Evolutionary conservation across 148 eudicot genomes (phyloP).

Genomic region (Rhododendron griersonianum): DNA sequence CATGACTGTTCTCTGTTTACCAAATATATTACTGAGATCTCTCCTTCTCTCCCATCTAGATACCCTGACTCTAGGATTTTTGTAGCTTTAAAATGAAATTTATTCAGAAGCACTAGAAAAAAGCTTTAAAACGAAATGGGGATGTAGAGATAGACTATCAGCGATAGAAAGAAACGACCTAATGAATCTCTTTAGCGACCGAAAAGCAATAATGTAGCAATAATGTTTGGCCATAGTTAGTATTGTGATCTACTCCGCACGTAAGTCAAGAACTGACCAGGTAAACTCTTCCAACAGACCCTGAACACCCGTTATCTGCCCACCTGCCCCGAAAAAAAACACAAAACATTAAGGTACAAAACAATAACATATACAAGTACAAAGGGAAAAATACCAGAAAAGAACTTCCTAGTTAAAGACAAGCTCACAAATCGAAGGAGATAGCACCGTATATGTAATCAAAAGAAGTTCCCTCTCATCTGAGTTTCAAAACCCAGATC

Average conservation of each 20-base stretch:
- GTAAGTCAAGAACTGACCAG: constrained; percentile 4
- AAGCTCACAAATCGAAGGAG: neutral
- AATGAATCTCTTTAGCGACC: neutral
- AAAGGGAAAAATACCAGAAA: no score
- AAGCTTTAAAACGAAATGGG: no score
- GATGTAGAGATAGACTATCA: no score
- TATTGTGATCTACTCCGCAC: neutral
- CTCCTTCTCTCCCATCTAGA: no score
- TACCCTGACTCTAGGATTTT: no score
- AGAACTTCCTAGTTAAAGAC: neutral
- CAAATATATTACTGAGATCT: no score
- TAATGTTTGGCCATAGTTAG: neutral
- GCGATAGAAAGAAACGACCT: no score
- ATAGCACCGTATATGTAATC: neutral
- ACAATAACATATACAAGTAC: neutral
- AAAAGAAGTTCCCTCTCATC: neutral
- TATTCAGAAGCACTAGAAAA: no score
- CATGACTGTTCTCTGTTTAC: no score
- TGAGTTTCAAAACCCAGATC: neutral
- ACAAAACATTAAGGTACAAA: neutral
- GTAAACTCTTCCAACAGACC: constrained; percentile 1
- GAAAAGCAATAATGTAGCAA: constrained; percentile 57
- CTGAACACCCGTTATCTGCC: neutral
- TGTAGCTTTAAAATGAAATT: no score
- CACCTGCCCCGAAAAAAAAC: neutral